Evolutionary conservation across 345 rosid genomes (phyloP), one percentile per base, ranked within the genome.

Genomic region (Triadica sebifera): DNA sequence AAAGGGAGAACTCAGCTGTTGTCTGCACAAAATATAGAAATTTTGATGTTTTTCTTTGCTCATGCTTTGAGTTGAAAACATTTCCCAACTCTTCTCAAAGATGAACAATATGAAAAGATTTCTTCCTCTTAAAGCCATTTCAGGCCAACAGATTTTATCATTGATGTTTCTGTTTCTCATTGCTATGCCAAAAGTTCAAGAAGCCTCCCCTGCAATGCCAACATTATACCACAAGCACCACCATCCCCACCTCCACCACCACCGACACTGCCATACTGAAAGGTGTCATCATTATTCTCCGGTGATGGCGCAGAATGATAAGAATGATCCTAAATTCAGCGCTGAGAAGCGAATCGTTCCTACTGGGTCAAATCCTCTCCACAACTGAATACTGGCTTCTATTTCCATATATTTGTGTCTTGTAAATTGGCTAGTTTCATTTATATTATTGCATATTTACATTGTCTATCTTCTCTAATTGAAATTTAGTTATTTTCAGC

Each of bases 321-420:
- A 55, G 34, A 19, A 7, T 49, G 50, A 11, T 29, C 60, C 69
- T 12, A 63, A 34, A 12, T 73, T 62, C 38, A 38, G 61, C 50
- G 76, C 2, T n/a, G 69, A 62, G 38, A 38, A 62, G 51, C 49
- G 76, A 39, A 47, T 37, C 17, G 56, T 73, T 50, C 69, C 68
- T 12, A 37, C 61, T 12, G 76, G 76, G 2, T 56, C 76, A 38
- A 73, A 73, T 50, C 76, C 76, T 24, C 76, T 73, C 49, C 76
- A 73, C 41, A 73, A 73, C 69, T 72, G 60, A 72, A 46, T n/a
- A 16, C 19, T 13, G 34, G n/a, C n/a, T n/a, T n/a, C n/a, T n/a
- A n/a, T n/a, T n/a, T n/a, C n/a, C n/a, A n/a, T n/a, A n/a, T n/a
- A n/a, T n/a, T n/a, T n/a, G n/a, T n/a, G n/a, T n/a, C n/a, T n/a